Percentiles rank a stretch among this genome's conserved stretches.
Conservation (phyloP, 202 grass and related monocot species). For the Setaria italica region DNA sequence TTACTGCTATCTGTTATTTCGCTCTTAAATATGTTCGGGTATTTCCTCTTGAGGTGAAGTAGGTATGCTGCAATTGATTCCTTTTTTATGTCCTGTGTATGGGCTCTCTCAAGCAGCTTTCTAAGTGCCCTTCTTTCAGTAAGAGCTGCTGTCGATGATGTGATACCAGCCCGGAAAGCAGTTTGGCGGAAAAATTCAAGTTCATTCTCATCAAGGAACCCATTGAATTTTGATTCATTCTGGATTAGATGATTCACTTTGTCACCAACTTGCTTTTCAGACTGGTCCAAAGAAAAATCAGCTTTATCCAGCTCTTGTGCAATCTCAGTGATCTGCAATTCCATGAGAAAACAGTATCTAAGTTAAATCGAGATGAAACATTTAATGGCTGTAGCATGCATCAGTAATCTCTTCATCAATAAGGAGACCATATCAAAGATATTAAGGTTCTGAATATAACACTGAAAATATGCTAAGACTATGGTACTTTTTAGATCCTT, state of each 20-base stretch:
- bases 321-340: constrained; percentile 61
- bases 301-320: constrained; percentile 60
- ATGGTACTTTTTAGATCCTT: background rate
- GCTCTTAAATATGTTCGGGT: constrained; percentile 64
- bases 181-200: constrained; percentile 74
- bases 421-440: background rate
- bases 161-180: constrained; percentile 61
- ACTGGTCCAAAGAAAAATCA: constrained; percentile 65
- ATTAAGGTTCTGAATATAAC: constrained; percentile 33
- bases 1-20: constrained; percentile 55
- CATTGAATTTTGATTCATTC: constrained; percentile 67
- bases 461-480: constrained; percentile 27
- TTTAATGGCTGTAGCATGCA: background rate
- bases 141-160: constrained; percentile 67
- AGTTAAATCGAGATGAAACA: constrained; percentile 15
- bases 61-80: constrained; percentile 65
- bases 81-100: constrained; percentile 64
- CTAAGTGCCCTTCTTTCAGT: constrained; percentile 81
- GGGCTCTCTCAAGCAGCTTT: constrained; percentile 77
- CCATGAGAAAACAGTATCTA: background rate
- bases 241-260: constrained; percentile 69
- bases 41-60: constrained; percentile 77
- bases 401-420: background rate
- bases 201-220: constrained; percentile 59
- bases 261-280: constrained; percentile 65